A percentile compares a stretch with the other conserved stretches of the same genome.
Evolutionary conservation across 1,284 basidiomycete species (phyloP).

Genomic region (Cryptococcus wingfieldii): DNA sequence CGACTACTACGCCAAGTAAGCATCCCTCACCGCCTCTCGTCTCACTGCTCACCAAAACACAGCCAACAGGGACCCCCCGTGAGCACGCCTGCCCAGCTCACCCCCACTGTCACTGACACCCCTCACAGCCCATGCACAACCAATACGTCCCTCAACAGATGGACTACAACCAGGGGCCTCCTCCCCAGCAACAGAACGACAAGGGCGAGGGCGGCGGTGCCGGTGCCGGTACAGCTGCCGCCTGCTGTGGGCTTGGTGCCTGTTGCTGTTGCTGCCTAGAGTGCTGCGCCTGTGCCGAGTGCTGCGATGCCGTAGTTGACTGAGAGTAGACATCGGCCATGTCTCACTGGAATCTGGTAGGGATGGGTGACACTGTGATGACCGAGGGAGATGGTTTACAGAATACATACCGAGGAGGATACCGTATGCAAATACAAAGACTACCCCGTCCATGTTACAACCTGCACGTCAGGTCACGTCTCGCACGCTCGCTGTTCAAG

Average conservation of each 20-base stretch:
- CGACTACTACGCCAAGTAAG: conserved; percentile 1
- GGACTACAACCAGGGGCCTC: conserved; percentile 3
- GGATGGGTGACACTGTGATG: background rate
- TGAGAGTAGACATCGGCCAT: background rate
- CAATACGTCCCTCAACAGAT: conserved; percentile 11
- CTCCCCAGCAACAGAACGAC: conserved; percentile 6
- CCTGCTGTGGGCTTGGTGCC: conserved; percentile 10
- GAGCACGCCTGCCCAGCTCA: background rate
- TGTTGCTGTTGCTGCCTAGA: conserved; percentile 13
- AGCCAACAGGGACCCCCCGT: conserved; percentile 14
- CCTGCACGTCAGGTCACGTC: background rate
- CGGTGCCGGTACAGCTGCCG: conserved; percentile 11
- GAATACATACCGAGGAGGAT: background rate
- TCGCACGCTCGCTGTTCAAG: background rate
- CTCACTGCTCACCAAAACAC: background rate
- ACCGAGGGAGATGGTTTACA: background rate
- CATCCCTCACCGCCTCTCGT: background rate
- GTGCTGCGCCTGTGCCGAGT: background rate
- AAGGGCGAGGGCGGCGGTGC: conserved; percentile 7
- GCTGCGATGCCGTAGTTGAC: background rate
- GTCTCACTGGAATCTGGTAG: too few species aligned
- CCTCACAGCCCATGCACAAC: conserved; percentile 1
- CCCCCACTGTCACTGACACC: background rate
- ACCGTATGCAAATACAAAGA: too few species aligned
- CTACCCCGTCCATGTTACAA: too few species aligned